Percentiles rank a stretch among this genome's conserved stretches.
These are phyloP conservation scores for Pyrenochaeta sp. DNA, from an alignment of 2,329 filamentous ascomycete species.

Conservation along the genomic window DNA sequence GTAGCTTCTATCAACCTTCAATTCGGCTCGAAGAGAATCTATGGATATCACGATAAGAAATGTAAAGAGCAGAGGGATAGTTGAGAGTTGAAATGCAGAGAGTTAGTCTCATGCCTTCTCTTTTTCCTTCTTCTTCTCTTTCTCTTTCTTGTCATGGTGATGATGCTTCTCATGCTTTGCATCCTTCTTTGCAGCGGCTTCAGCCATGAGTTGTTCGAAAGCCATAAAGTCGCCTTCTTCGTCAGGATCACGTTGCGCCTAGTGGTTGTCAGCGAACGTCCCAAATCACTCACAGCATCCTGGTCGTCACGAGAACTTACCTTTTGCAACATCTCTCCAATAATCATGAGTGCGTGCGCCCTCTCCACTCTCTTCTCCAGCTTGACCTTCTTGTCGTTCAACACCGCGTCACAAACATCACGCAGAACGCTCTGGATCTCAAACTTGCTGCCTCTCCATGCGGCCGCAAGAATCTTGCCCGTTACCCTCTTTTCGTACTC, in stretches of 20 bases:
- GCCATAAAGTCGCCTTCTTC: slow-evolving; percentile 99
- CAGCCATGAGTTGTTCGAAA: slow-evolving; percentile 96
- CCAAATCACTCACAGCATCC: too few relatives aligned
- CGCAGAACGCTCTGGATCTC: slow-evolving; percentile 96
- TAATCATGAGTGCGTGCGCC: slow-evolving; percentile 86
- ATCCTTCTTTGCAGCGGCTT: slow-evolving; percentile 95
- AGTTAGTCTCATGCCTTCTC: slow-evolving; percentile 27
- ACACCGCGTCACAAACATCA: slow-evolving; percentile 89
- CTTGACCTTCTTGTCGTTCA: slow-evolving; percentile 81
- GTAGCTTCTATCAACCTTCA: background rate
- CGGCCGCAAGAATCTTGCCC: slow-evolving; percentile 96
- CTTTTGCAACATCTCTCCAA: slow-evolving; percentile 88
- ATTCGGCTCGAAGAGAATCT: slow-evolving; percentile 25
- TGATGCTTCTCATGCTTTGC: slow-evolving; percentile 77
- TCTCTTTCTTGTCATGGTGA: slow-evolving; percentile 49
- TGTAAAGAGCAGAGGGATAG: slow-evolving; percentile 9
- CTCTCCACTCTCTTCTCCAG: slow-evolving; percentile 88
- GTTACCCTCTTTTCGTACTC: slow-evolving; percentile 97
- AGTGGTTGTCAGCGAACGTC: slow-evolving; percentile 1
- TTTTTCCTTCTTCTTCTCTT: slow-evolving; percentile 40
- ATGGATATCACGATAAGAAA: slow-evolving; percentile 39
- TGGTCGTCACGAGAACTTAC: slow-evolving; percentile 59
- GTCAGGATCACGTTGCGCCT: slow-evolving; percentile 90
- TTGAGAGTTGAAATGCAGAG: background rate
- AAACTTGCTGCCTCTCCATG: slow-evolving; percentile 95